Evolutionary conservation across 345 rosid species (phyloP), one percentile per base, ranked within the genome.

Genomic region (Adansonia digitata): DNA sequence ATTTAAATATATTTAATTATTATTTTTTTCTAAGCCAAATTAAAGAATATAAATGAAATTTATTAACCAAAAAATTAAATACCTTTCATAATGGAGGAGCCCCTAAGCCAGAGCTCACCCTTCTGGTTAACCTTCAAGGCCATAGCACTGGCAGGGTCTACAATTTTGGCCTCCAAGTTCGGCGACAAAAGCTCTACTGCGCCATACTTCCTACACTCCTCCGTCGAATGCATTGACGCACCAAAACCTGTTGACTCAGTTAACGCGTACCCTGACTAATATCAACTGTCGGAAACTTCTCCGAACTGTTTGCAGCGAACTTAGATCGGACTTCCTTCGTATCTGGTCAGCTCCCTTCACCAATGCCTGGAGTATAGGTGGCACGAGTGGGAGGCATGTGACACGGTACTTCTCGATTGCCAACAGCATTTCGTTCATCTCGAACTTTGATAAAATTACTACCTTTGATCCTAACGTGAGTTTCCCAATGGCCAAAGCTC

Each of bases 161-260:
- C 90, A 68, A 90, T 81, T 78, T 84, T 90, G 37, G 92, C 94
- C 77, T 85, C 90, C 88, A 84, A 83, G 59, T 81, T 82, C 26
- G 91, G 75, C 27, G 94, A 77, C 76, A 93, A 60, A 82, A 77
- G 2, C 79, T 97, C 98, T 31, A 86, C 94, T 71, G 97, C 77
- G 1, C 94, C 98, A 40, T 88, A 93, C 77, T 85, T 79, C 46
- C 86, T 78, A 71, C 97, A 85, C 90, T 93, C 98, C 81, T 91
- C 97, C 77, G 82, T 46, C 43, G 85, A 35, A 35, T 91, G 87
- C 27, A 82, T 79, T 17, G 86, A 84, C 13, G 97, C 92, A 0
- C 98, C 98, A 0, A 85, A 70, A 10, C 85, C 94, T 5, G 95
- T 85, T 7, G 98, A 86, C 76, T 93, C 98, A 0, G 97, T 93